A percentile compares a stretch with the other conserved stretches of the same genome.
phyloP scores from a whole-genome alignment of 179 eudicot genomes.

The Beta corolliflora region DNA sequence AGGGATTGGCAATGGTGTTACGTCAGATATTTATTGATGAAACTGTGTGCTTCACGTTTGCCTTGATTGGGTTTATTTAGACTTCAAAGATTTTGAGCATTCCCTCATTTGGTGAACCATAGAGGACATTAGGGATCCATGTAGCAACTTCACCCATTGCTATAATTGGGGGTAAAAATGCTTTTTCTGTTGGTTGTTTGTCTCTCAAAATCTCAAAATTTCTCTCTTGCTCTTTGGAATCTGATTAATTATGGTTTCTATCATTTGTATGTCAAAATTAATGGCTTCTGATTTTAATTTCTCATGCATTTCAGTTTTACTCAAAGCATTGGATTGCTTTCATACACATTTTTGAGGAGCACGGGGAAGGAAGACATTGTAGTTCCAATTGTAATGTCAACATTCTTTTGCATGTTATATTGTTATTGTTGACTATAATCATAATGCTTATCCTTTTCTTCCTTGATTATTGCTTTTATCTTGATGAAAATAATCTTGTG shows the following conservation, averaged over 20 bases:
- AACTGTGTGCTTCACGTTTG: not conserved
- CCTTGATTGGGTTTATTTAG: not conserved
- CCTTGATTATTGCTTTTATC: not conserved
- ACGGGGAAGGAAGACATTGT: slow-evolving; percentile 92
- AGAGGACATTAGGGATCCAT: slow-evolving; percentile 1
- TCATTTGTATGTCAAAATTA: not conserved
- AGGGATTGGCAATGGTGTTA: not conserved
- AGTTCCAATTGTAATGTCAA: slow-evolving; percentile 77
- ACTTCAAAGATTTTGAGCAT: not conserved
- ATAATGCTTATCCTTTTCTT: not conserved
- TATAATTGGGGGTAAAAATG: not conserved
- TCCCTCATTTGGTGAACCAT: not conserved
- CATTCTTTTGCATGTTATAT: slow-evolving; percentile 1
- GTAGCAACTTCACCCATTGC: not conserved
- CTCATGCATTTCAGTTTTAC: slow-evolving; percentile 51
- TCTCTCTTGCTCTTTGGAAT: not conserved
- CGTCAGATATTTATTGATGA: not conserved
- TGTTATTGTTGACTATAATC: not conserved
- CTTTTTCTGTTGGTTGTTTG: not conserved
- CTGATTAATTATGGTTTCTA: not conserved
- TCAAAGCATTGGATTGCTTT: slow-evolving; percentile 83
- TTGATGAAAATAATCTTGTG: not conserved
- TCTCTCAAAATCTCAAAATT: not conserved
- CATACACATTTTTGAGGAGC: slow-evolving; percentile 81
- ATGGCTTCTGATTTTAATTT: slow-evolving; percentile 2